Conservation (phyloP, 2,329 filamentous ascomycete species). For the Hypoxylon rubiginosum region DNA sequence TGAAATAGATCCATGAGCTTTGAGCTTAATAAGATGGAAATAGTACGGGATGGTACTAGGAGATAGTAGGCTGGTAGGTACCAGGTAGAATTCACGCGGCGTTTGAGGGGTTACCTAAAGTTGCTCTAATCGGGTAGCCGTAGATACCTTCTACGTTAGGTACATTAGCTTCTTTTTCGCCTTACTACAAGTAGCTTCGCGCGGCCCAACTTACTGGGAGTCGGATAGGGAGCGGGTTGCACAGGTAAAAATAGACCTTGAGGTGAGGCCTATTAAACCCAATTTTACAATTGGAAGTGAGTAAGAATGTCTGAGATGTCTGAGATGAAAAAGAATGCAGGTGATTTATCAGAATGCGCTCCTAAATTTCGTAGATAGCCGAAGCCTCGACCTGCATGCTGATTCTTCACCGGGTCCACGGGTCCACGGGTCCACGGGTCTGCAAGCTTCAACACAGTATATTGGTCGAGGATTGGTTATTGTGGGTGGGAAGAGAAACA, state of each 20-base stretch:
- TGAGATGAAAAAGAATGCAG: conserved; percentile 3
- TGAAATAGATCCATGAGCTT: neutral
- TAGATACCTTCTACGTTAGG: neutral
- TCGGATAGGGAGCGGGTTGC: neutral
- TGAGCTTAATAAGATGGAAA: neutral
- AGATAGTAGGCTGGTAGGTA: no score
- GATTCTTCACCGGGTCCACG: neutral
- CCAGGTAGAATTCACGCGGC: neutral
- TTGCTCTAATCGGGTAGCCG: neutral
- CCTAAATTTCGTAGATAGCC: conserved; percentile 4
- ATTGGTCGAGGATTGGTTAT: neutral
- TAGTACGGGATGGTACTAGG: neutral
- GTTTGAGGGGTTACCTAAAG: conserved; percentile 1
- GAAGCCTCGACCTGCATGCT: neutral
- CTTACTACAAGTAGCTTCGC: neutral
- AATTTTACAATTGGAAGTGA: neutral
- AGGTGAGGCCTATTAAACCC: no score
- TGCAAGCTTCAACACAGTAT: neutral
- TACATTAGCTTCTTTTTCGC: conserved; percentile 1
- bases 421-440: no score
- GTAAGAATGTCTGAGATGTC: neutral
- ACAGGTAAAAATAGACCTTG: neutral
- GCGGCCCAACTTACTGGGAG: neutral
- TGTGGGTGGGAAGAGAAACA: neutral
- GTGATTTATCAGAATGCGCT: conserved; percentile 1